A percentile compares a stretch with the other conserved stretches of the same genome.
phyloP scores from a whole-genome alignment of 2,329 filamentous ascomycete species.

The Geosmithia putterillii region DNA sequence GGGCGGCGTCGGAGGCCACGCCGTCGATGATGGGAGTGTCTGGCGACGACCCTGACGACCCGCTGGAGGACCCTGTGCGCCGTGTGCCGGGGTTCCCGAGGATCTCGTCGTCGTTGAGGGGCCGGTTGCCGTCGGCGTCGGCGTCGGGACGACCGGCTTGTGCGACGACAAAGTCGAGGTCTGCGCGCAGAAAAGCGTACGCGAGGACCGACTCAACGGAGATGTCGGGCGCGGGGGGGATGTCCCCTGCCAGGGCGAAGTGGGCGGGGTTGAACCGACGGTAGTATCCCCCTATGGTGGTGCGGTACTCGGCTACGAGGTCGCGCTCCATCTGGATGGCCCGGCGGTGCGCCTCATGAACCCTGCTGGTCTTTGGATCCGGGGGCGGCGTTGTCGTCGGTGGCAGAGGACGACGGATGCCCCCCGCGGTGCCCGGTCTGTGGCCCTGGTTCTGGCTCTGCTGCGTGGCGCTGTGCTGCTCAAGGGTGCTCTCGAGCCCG shows the following conservation, averaged over 20 bases:
- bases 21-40: constrained; percentile 43
- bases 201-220: constrained; percentile 69
- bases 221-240: constrained; percentile 24
- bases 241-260: constrained; percentile 38
- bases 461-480: too few species aligned
- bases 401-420: too few species aligned
- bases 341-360: constrained; percentile 32
- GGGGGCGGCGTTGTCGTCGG: neutral
- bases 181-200: constrained; percentile 87
- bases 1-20: constrained; percentile 57
- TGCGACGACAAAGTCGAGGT: constrained; percentile 85
- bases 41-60: too few species aligned
- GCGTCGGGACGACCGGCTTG: constrained; percentile 74
- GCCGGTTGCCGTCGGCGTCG: constrained; percentile 61
- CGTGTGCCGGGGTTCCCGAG: constrained; percentile 48
- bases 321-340: constrained; percentile 57
- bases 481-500: constrained; percentile 67
- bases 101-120: constrained; percentile 76
- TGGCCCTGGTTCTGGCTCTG: constrained; percentile 21
- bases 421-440: too few species aligned
- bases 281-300: constrained; percentile 87
- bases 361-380: neutral
- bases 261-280: constrained; percentile 74
- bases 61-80: too few species aligned
- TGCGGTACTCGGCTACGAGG: constrained; percentile 67